Conservation (phyloP, 2,329 filamentous ascomycete genomes). For the Emergomyces orientalis region DNA sequence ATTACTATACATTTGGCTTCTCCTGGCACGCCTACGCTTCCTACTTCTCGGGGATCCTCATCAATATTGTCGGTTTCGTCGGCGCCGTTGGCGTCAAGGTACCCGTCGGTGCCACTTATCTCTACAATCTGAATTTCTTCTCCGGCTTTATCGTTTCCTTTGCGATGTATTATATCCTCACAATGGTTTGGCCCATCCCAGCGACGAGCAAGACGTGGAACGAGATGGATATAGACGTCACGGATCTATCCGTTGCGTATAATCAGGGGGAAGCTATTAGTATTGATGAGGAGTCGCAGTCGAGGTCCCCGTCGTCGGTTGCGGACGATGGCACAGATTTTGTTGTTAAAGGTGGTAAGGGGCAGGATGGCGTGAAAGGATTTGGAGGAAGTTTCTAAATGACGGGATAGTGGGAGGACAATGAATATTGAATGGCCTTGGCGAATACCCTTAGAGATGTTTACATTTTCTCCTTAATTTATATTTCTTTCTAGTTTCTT, state of each 20-base stretch:
- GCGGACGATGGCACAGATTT: neutral
- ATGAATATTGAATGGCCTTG: neutral
- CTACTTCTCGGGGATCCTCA: conserved; percentile 72
- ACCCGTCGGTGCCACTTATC: conserved; percentile 68
- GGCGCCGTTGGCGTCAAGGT: conserved; percentile 65
- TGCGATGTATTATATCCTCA: conserved; percentile 59
- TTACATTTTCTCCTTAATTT: neutral
- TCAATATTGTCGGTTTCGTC: conserved; percentile 87
- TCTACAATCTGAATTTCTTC: conserved; percentile 91
- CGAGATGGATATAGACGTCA: conserved; percentile 49
- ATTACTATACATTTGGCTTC: conserved; percentile 65
- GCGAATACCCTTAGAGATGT: neutral
- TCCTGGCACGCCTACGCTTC: conserved; percentile 77
- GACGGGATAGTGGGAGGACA: neutral
- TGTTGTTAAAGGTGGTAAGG: neutral
- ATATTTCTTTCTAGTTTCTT: no score
- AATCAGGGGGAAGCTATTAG: conserved; percentile 22
- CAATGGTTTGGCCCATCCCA: conserved; percentile 60
- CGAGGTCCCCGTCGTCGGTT: neutral
- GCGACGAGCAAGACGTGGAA: conserved; percentile 68
- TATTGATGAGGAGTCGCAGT: conserved; percentile 21
- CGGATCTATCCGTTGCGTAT: conserved; percentile 25
- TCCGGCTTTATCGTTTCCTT: conserved; percentile 65
- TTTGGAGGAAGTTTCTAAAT: neutral
- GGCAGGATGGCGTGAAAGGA: neutral